phyloP scores from a whole-genome alignment of 495 filamentous ascomycete species.

The Xylaria cubensis region DNA sequence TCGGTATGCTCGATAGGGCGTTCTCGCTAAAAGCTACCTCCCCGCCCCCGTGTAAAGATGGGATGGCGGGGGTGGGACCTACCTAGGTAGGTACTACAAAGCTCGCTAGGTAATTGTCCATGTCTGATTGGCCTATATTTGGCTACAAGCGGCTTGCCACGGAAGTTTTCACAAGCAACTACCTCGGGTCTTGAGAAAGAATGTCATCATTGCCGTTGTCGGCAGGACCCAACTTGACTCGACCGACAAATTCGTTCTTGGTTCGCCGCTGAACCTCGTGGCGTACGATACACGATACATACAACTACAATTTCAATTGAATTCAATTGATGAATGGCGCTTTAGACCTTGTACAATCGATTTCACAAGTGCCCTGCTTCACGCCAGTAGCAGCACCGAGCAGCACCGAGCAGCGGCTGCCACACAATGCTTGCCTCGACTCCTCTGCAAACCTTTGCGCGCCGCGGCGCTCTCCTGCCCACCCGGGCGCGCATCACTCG shows the following conservation, averaged over 20 bases:
- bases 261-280: background rate
- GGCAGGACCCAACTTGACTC: conserved; percentile 3
- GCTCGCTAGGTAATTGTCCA: conserved; percentile 11
- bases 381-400: background rate
- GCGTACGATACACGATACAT: background rate
- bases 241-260: background rate
- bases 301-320: background rate
- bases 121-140: conserved; percentile 10
- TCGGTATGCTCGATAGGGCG: background rate
- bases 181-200: conserved; percentile 15
- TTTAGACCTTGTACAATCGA: conserved; percentile 7
- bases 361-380: background rate
- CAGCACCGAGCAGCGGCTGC: conserved; percentile 3
- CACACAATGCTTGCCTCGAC: conserved; percentile 35
- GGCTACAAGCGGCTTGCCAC: conserved; percentile 13
- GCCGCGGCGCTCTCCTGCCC: conserved; percentile 30
- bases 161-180: background rate
- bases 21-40: background rate
- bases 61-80: background rate
- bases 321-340: background rate
- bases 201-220: conserved; percentile 27
- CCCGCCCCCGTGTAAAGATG: background rate
- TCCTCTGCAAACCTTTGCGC: conserved; percentile 33
- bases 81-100: too few relatives aligned
- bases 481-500: conserved; percentile 24